A percentile compares a stretch with the other conserved stretches of the same genome.
Evolutionary conservation across 1,284 basidiomycete genomes (phyloP).

Genomic region (Ganoderma multipileum): DNA sequence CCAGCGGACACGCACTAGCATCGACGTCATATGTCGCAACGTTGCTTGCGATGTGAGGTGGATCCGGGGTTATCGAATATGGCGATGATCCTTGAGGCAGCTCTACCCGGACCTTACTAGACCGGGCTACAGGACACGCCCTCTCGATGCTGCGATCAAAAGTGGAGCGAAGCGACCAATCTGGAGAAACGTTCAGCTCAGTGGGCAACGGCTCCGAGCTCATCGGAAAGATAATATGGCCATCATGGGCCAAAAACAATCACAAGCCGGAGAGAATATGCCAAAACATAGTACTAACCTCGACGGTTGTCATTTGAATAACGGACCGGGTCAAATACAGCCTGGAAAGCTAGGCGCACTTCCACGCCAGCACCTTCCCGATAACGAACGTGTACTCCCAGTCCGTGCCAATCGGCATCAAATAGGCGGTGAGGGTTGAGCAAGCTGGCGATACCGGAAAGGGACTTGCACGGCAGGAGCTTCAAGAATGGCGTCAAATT

Average conservation of each 20-base stretch:
- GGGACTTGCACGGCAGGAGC: conserved; percentile 90
- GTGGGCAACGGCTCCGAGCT: conserved; percentile 11
- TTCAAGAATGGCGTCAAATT: conserved; percentile 97
- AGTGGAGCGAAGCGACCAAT: conserved; percentile 81
- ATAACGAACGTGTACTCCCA: conserved; percentile 81
- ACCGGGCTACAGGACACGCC: conserved; percentile 64
- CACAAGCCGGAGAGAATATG: background rate
- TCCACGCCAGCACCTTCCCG: conserved; percentile 59
- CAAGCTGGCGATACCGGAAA: conserved; percentile 88
- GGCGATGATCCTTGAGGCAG: conserved; percentile 47
- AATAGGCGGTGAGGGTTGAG: conserved; percentile 89
- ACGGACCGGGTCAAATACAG: conserved; percentile 83
- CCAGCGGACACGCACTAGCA: conserved; percentile 45
- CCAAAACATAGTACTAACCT: conserved; percentile 51
- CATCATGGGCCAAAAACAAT: background rate
- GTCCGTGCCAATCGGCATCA: conserved; percentile 87
- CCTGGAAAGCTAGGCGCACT: conserved; percentile 81
- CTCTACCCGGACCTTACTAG: conserved; percentile 58
- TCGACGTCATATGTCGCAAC: conserved; percentile 57
- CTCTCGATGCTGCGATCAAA: conserved; percentile 74
- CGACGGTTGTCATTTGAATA: conserved; percentile 53
- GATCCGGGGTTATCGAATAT: conserved; percentile 59
- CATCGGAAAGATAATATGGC: conserved; percentile 12
- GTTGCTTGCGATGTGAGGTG: conserved; percentile 41
- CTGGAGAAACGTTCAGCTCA: conserved; percentile 39